Evolutionary conservation across 2,329 filamentous ascomycete species (phyloP).

Genomic region (Blumeria hordei): DNA sequence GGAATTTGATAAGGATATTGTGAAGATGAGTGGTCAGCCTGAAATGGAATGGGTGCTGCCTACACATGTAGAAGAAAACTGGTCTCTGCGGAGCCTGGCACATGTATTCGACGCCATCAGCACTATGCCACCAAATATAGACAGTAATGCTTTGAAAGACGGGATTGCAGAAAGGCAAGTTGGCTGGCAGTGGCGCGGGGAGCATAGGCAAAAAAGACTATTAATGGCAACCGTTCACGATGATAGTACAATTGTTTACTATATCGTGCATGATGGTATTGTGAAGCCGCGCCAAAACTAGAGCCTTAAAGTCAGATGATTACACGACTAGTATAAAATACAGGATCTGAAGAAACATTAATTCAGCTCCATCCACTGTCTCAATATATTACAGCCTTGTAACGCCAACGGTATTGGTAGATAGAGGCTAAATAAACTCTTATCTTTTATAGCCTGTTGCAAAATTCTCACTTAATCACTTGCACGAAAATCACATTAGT

Average conservation of each 20-base stretch:
- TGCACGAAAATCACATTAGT: too few relatives aligned
- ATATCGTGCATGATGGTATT: conserved; percentile 65
- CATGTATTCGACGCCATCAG: conserved; percentile 18
- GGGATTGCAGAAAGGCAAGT: conserved; percentile 10
- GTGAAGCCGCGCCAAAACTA: conserved; percentile 70
- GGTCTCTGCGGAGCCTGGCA: conserved; percentile 41
- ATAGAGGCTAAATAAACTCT: too few relatives aligned
- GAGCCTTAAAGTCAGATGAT: conserved; percentile 6
- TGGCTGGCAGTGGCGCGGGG: conserved; percentile 20
- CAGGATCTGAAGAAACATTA: too few relatives aligned
- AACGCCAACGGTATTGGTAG: too few relatives aligned
- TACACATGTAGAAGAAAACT: conserved; percentile 47
- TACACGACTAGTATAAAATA: too few relatives aligned
- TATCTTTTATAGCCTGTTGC: too few relatives aligned
- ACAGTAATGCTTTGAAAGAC: conserved; percentile 2
- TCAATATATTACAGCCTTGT: too few relatives aligned
- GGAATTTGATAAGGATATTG: conserved; percentile 16
- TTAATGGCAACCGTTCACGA: conserved; percentile 53
- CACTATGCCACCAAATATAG: neutral
- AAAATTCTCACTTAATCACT: too few relatives aligned
- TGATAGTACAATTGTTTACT: conserved; percentile 68
- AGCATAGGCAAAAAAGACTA: conserved; percentile 36
- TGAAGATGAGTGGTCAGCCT: conserved; percentile 12
- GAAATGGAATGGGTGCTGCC: conserved; percentile 59
- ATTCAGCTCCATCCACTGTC: too few relatives aligned